Percentiles rank a stretch among this genome's conserved stretches.
phyloP scores from a whole-genome alignment of 345 rosid species.

The Syzygium oleosum region DNA sequence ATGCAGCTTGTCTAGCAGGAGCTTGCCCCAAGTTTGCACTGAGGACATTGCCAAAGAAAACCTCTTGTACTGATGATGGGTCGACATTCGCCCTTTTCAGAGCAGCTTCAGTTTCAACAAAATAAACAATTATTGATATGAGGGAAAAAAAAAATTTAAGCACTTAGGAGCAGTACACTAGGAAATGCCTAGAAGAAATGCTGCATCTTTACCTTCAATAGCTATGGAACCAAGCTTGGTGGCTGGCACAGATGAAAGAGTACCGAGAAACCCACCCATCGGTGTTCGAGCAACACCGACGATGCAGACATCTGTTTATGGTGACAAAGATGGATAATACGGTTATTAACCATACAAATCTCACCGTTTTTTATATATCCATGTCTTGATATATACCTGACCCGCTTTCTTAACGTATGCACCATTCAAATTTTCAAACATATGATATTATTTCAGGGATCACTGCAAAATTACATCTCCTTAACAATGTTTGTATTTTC shows the following conservation, averaged over 20 bases:
- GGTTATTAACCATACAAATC: neutral
- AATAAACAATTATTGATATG: neutral
- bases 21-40: conserved; percentile 98
- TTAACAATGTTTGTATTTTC: neutral
- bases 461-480: neutral
- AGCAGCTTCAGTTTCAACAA: conserved; percentile 53
- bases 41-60: conserved; percentile 88
- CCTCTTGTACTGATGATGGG: conserved; percentile 89
- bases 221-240: conserved; percentile 93
- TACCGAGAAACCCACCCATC: conserved; percentile 91
- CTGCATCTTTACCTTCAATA: conserved; percentile 48
- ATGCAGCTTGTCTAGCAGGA: conserved; percentile 97
- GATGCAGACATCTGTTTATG: conserved; percentile 70
- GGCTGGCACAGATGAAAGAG: conserved; percentile 72
- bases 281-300: conserved; percentile 99
- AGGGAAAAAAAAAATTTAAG: neutral
- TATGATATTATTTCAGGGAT: neutral
- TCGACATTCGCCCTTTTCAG: conserved; percentile 81
- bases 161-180: no score
- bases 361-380: neutral
- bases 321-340: neutral
- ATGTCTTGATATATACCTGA: neutral
- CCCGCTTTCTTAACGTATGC: neutral
- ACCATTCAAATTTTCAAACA: neutral
- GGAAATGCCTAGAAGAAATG: neutral